Conservation (phyloP, 306 rosid species). For the Crataegus laevigata region DNA sequence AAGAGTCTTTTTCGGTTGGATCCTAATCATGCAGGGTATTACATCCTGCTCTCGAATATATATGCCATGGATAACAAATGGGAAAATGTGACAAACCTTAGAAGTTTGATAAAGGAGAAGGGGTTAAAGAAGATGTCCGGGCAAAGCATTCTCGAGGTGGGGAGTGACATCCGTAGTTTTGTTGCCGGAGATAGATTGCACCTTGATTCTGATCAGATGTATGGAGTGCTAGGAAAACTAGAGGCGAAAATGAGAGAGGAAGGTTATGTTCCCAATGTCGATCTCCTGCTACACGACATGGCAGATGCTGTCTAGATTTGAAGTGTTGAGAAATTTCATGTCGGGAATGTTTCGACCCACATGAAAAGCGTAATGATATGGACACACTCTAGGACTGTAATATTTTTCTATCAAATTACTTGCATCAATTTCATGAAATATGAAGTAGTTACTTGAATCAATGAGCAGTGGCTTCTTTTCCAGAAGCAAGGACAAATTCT, state of each 20-base stretch:
- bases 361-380: too few species aligned
- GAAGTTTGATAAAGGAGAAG: slow-evolving; percentile 49
- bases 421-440: not conserved
- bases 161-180: too few species aligned
- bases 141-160: slow-evolving; percentile 46
- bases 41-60: slow-evolving; percentile 57
- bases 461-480: not conserved
- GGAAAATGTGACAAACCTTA: slow-evolving; percentile 50
- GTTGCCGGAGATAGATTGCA: too few species aligned
- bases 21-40: slow-evolving; percentile 54
- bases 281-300: too few species aligned
- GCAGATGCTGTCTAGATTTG: too few species aligned
- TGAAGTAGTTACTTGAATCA: not conserved
- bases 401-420: not conserved
- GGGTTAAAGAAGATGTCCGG: slow-evolving; percentile 53
- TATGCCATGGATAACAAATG: slow-evolving; percentile 56
- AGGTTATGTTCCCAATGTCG: not conserved
- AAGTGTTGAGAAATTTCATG: too few species aligned
- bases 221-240: too few species aligned
- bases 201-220: too few species aligned
- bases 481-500: slow-evolving; percentile 32
- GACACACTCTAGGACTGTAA: slow-evolving; percentile 25
- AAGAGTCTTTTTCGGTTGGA: slow-evolving; percentile 49
- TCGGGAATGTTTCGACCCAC: slow-evolving; percentile 5
- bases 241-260: too few species aligned